Conservation (phyloP, 2,329 filamentous ascomycete species). For the Curvularia verruculosa region DNA sequence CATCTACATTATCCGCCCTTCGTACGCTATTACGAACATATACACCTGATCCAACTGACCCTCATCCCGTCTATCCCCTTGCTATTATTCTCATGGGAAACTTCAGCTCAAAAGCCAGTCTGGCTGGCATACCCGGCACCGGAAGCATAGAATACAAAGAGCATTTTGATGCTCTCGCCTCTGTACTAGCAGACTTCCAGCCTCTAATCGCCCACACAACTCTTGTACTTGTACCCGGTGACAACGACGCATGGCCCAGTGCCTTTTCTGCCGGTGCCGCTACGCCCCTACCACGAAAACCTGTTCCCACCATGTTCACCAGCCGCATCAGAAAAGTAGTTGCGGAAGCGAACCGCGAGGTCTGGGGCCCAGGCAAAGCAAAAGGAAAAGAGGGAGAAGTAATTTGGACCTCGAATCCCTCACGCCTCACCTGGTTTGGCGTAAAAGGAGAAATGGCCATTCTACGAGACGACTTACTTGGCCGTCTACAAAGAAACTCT, state of each 20-base stretch:
- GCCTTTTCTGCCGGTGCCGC: slow-evolving; percentile 79
- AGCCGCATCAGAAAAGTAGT: slow-evolving; percentile 83
- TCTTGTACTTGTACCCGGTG: slow-evolving; percentile 92
- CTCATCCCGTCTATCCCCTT: slow-evolving; percentile 69
- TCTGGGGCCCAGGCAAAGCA: slow-evolving; percentile 53
- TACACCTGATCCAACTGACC: slow-evolving; percentile 59
- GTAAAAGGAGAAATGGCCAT: slow-evolving; percentile 86
- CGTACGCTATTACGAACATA: slow-evolving; percentile 79
- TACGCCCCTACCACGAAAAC: slow-evolving; percentile 70
- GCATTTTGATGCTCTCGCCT: slow-evolving; percentile 86
- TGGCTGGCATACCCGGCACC: slow-evolving; percentile 69
- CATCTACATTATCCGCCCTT: slow-evolving; percentile 79
- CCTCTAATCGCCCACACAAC: slow-evolving; percentile 77
- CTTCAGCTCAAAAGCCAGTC: slow-evolving; percentile 67
- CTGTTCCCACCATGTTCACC: slow-evolving; percentile 88
- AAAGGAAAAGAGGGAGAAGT: slow-evolving; percentile 68
- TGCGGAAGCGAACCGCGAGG: slow-evolving; percentile 75
- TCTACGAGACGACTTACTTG: slow-evolving; percentile 84
- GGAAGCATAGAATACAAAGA: slow-evolving; percentile 97
- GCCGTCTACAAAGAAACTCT: slow-evolving; percentile 76
- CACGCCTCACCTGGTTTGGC: slow-evolving; percentile 82
- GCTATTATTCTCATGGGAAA: slow-evolving; percentile 85
- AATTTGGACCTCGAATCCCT: slow-evolving; percentile 88
- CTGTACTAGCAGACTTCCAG: slow-evolving; percentile 82
- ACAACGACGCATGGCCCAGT: slow-evolving; percentile 97